Base-by-base conservation (phyloP, 176 grass and related monocot genomes). In the Juncus effusus region DNA sequence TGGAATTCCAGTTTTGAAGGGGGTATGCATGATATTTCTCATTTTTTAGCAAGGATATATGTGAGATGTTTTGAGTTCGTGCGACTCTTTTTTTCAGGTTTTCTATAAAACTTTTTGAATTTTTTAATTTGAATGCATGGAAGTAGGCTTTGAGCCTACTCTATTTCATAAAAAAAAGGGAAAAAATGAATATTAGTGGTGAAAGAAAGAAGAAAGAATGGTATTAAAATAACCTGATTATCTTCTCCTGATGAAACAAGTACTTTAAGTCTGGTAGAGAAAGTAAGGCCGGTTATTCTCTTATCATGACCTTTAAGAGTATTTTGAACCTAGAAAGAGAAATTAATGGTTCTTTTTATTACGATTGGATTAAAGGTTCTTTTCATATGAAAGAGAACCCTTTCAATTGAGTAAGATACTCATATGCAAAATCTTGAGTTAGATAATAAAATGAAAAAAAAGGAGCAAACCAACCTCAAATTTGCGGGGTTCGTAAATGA, bases 191-290 rank as follows among this genome's bases (percentile, higher is more conserved):
- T 35, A 4, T 59, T 59, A 59, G n/a, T 59, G 15, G 15, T 13
- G 35, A 14, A 59, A 59, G 5, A 8, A 16, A 59, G 35, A 62
- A 36, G 37, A 10, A 62, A 40, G 12, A 36, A 62, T 62, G 14
- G 59, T 38, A 40, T 13, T 15, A 45, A 16, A 16, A 41, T 44
- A 51, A 69, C 65, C 65, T 12, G 65, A 53, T 40, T 44, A 7
- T 69, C 65, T 35, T 36, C 40, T 55, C 47, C 65, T 36, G 16
- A 68, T 39, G 65, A 69, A 53, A 55, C 51, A 54, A 69, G 65
- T 4, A 69, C 16, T 28, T 55, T 52, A 4, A 69, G 65, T 39
- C 1, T 54, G 12, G 65, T 53, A 69, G 65, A 69, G 51, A 69
- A 69, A 38, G 41, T 13, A 6, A 69, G 65, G 42, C 65, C 47